A percentile compares a stretch with the other conserved stretches of the same genome.
phyloP scores from a whole-genome alignment of 257 asterid species.

The Solanum clarkiae region DNA sequence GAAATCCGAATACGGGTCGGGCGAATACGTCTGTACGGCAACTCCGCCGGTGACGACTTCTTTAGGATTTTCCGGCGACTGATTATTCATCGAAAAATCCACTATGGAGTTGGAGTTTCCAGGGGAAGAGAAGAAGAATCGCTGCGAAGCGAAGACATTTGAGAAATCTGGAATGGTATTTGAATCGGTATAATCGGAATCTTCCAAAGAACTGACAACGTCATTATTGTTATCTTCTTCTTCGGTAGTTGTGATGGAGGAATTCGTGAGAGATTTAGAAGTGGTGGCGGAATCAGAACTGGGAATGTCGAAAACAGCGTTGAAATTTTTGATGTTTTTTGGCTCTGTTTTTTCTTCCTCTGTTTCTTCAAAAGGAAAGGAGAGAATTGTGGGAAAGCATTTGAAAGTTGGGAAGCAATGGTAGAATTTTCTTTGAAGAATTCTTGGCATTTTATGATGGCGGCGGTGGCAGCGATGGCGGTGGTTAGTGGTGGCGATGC shows the following conservation, averaged over 20 bases:
- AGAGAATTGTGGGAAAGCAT: slow-evolving; percentile 42
- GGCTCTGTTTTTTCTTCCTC: slow-evolving; percentile 10
- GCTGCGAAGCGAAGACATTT: slow-evolving; percentile 56
- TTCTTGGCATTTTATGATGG: slow-evolving; percentile 35
- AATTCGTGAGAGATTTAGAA: slow-evolving; percentile 29
- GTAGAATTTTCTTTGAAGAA: slow-evolving; percentile 40
- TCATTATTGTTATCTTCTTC: not conserved
- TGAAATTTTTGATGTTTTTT: slow-evolving; percentile 24
- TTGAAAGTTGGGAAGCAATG: slow-evolving; percentile 59
- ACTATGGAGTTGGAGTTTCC: slow-evolving; percentile 68
- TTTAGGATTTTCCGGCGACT: not conserved
- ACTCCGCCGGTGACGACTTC: slow-evolving; percentile 35
- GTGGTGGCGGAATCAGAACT: slow-evolving; percentile 26
- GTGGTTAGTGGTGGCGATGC: not conserved
- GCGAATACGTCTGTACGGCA: slow-evolving; percentile 49
- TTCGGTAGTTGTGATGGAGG: slow-evolving; percentile 8
- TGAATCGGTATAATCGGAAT: slow-evolving; percentile 7
- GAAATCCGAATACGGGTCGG: slow-evolving; percentile 64
- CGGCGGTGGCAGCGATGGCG: not conserved
- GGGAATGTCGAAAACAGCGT: slow-evolving; percentile 36
- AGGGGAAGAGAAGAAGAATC: slow-evolving; percentile 78
- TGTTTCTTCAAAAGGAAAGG: slow-evolving; percentile 14
- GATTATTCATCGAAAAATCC: slow-evolving; percentile 5
- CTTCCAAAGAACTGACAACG: slow-evolving; percentile 14
- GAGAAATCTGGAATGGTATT: slow-evolving; percentile 44